Evolutionary conservation across 768 basidiomycete species (phyloP), one percentile per base, ranked within the genome.

Genomic region (Agrocybe pediades): DNA sequence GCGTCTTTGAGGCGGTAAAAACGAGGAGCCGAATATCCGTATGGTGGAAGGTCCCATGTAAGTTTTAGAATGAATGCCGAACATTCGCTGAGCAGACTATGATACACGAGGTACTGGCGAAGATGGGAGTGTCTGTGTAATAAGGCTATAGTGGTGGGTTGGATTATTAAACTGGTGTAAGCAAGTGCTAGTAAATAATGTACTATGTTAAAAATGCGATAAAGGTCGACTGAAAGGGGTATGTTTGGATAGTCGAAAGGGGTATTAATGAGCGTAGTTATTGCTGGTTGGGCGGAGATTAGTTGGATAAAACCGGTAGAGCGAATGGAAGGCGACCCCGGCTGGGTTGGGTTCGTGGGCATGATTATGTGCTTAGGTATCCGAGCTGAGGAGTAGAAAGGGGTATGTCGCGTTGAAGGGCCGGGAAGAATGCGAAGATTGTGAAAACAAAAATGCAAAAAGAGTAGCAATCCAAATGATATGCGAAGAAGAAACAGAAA

Each of bases 261-360:
- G 17, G 19, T 51, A 30, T 51, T 17, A 51, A 51, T 17, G 50
- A 51, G 42, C 24, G 50, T 51, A 42, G 42, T 51, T 15, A 23
- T 23, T 44, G 42, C 42, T 21, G 2, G 20, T 8, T 42, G 41
- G 1, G 42, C 9, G 42, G 9, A 13, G 6, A 21, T 44, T n/a
- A 17, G 9, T 8, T 15, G n/a, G 5, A 11, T 7, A 9, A 24
- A 21, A 29, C 15, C 17, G 4, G 17, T 43, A 44, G 50, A 33
- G 8, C n/a, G 5, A 16, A 36, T 8, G 19, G 24, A 26, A 44
- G 43, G 29, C 19, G 26, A 43, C n/a, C n/a, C n/a, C n/a, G n/a
- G n/a, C n/a, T n/a, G n/a, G n/a, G n/a, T n/a, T n/a, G n/a, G n/a
- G n/a, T n/a, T 15, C 20, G 21, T 43, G 4, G 33, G n/a, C 13